Evolutionary conservation across 2,329 filamentous ascomycete genomes (phyloP).

Genomic region (Huntiella savannae): DNA sequence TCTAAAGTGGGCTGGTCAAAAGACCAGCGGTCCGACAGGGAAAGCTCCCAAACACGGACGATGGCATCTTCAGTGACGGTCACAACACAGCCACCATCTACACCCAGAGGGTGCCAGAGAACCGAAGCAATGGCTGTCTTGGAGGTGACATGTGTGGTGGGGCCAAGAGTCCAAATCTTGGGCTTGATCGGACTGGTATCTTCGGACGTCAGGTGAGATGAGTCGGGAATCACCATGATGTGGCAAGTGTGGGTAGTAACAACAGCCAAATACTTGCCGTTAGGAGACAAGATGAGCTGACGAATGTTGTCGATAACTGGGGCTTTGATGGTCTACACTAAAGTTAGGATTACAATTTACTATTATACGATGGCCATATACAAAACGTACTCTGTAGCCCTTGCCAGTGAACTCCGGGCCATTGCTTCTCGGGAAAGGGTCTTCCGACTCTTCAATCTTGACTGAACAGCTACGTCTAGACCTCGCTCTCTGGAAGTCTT

Average conservation of each 20-base stretch:
- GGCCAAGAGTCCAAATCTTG: slow-evolving; percentile 80
- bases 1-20: slow-evolving; percentile 70
- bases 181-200: slow-evolving; percentile 54
- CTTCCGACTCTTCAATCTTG: slow-evolving; percentile 26
- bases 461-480: slow-evolving; percentile 15
- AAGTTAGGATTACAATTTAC: slow-evolving; percentile 9
- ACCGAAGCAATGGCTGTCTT: slow-evolving; percentile 63
- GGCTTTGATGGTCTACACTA: slow-evolving; percentile 51
- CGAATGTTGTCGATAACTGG: slow-evolving; percentile 66
- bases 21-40: slow-evolving; percentile 64
- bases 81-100: slow-evolving; percentile 62
- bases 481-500: slow-evolving; percentile 10
- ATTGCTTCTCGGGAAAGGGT: slow-evolving; percentile 7
- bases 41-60: slow-evolving; percentile 79
- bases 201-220: slow-evolving; percentile 51
- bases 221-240: slow-evolving; percentile 67
- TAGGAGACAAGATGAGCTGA: slow-evolving; percentile 70
- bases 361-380: background rate
- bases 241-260: slow-evolving; percentile 76
- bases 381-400: slow-evolving; percentile 16
- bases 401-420: slow-evolving; percentile 15
- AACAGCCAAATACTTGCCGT: slow-evolving; percentile 64
- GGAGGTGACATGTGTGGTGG: slow-evolving; percentile 77
- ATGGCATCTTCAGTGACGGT: slow-evolving; percentile 79
- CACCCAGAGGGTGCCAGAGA: slow-evolving; percentile 82